Base-by-base conservation (phyloP, 495 filamentous ascomycete species). In the Cercophora scortea region DNA sequence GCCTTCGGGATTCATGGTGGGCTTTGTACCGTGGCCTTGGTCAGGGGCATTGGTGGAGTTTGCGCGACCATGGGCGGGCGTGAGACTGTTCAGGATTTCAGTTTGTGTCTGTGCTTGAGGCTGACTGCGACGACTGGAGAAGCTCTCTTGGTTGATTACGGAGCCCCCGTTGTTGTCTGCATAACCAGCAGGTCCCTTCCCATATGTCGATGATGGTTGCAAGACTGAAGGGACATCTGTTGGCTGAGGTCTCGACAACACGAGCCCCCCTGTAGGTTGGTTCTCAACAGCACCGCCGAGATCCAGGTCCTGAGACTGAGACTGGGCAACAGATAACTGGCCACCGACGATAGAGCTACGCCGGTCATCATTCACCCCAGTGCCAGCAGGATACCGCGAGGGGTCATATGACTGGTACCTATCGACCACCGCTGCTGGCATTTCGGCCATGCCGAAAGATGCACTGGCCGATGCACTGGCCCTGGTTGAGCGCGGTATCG, bases 41-140 rank as follows among this genome's bases (percentile, higher is more conserved):
- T 61, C 49, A 35, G 54, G 25, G 17, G 52, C 35, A 19, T 58
- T 53, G 11, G 48, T 32, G 16, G 49, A 41, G 0, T 46, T 56
- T 33, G 57, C 53, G 15, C 61, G 64, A 9, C 57, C 60, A 17
- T 61, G 58, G 15, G 67, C 65, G 32, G 73, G 73, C 42, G 65
- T 62, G 8, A 74, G 66, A 13, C 65, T 59, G 2, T 67, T 5
- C 25, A 25, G 25, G 5, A 25, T 25, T 25, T 25, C 25, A 2
- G 25, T 25, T 25, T 25, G 25, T 25, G 25, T 25, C 5, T 25
- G 25, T 25, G 25, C 2, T 25, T 25, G 25, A 2, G 25, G 25
- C 25, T 25, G 25, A 25, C 25, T 2, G 25, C 25, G 25, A 12
- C 44, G 49, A 7, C 12, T 25, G 5, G 53, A 54, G 25, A 38